Base-by-base conservation (phyloP, 2,329 filamentous ascomycete genomes). In the Coniochaeta hoffmannii region DNA sequence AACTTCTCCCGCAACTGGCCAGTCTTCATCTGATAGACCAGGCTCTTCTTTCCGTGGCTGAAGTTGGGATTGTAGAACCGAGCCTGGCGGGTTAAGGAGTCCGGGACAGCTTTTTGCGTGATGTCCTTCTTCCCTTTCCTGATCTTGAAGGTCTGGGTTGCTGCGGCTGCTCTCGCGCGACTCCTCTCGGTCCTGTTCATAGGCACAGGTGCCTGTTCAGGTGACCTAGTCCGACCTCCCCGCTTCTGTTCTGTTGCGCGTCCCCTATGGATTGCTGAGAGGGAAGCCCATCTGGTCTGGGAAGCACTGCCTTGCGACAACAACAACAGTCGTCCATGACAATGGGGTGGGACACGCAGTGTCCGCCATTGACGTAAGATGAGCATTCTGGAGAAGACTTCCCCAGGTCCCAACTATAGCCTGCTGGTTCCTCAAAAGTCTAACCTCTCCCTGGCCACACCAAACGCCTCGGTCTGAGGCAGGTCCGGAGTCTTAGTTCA, bases 11-110 rank as follows among this genome's bases (percentile, higher is more conserved):
- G 65, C 30, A 77, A 59, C 19, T 64, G 58, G 2, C 77, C 79
- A 53, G 74, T 71, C 62, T 80, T 81, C 57, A 80, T 64, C 61
- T 78, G 70, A 55, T 80, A 82, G 2, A 84, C 80, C 15, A 82
- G 58, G 59, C 81, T 85, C 49, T 68, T 74, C 67, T 80, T 81
- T 17, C 80, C 82, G 62, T 82, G 81, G 1, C 64, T 58, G 17
- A 67, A 71, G 1, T 74, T 68, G 0, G 76, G 74, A 57, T 83
- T 75, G 51, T 77, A 68, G 62, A 85, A 84, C 5, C 81, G 73
- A 32, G 76, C 74, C 50, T 71, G 69, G 44, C 81, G 73, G 6
- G 79, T 74, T 62, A 75, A 72, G 3, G 71, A 69, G 50, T 72
- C 63, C n/a, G 66, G 67, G 22, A 68, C 66, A 12, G 65, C 65